These are phyloP conservation scores for Elsinoe ampelina DNA, from an alignment of 2,329 filamentous ascomycete species.

Conservation along the genomic window DNA sequence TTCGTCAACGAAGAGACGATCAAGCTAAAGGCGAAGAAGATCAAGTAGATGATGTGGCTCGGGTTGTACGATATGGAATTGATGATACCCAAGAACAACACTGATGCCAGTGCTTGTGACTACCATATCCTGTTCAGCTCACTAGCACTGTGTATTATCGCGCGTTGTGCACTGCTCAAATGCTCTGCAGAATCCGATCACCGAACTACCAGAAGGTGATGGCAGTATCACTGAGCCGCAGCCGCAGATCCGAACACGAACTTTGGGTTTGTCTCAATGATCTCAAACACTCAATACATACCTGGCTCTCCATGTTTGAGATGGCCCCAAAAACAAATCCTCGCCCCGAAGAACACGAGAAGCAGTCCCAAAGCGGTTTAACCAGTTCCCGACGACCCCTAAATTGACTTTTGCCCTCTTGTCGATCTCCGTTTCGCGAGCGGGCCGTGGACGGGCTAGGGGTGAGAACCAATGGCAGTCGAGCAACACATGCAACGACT, in stretches of 20 bases:
- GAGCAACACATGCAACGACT: background rate
- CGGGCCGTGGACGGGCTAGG: background rate
- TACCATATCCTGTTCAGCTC: too few relatives aligned
- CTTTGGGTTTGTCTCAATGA: background rate
- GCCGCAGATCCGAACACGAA: background rate
- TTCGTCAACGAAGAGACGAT: constrained; percentile 97
- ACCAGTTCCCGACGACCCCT: background rate
- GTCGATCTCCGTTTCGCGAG: constrained; percentile 11
- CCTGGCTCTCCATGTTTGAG: constrained; percentile 1
- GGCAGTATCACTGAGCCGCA: background rate
- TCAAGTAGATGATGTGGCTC: constrained; percentile 32
- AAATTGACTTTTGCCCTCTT: constrained; percentile 9
- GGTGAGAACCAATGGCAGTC: constrained; percentile 1
- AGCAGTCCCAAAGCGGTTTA: background rate
- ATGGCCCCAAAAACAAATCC: background rate
- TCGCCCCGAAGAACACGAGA: constrained; percentile 2
- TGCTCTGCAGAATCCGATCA: too few relatives aligned
- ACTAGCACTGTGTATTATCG: too few relatives aligned
- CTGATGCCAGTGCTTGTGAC: too few relatives aligned
- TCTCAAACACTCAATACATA: background rate
- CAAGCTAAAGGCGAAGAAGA: constrained; percentile 86
- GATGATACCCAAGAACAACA: too few relatives aligned
- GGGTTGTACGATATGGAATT: background rate
- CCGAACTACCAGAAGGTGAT: background rate
- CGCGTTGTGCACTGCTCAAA: too few relatives aligned